Evolutionary conservation across 2,329 filamentous ascomycete genomes (phyloP).

Genomic region (Plenodomus tracheiphilus): DNA sequence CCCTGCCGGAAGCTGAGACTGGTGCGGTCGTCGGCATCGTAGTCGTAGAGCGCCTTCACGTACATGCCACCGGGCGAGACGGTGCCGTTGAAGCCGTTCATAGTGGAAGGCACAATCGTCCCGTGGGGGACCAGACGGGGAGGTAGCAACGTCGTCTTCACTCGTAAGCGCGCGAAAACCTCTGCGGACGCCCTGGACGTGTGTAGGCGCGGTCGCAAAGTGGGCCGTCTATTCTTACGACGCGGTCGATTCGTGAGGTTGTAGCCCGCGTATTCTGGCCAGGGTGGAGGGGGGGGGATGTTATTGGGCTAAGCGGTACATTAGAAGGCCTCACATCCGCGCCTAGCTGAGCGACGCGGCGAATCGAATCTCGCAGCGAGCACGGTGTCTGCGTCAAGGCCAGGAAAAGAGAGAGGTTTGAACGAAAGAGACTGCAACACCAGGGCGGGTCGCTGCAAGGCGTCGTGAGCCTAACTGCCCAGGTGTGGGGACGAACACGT

Average conservation of each 20-base stretch:
- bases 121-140: conserved; percentile 9
- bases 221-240: conserved; percentile 22
- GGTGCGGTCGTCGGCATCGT: conserved; percentile 94
- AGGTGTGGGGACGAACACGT: conserved; percentile 17
- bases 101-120: conserved; percentile 31
- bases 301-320: conserved; percentile 40
- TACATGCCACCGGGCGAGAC: conserved; percentile 68
- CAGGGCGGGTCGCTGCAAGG: conserved; percentile 21
- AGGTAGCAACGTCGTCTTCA: conserved; percentile 13
- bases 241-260: conserved; percentile 24
- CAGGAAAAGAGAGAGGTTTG: conserved; percentile 12
- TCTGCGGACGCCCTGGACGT: conserved; percentile 20
- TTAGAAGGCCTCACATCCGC: conserved; percentile 32
- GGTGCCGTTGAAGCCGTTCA: conserved; percentile 57
- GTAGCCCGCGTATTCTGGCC: conserved; percentile 34
- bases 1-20: conserved; percentile 96
- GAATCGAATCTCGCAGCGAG: conserved; percentile 30
- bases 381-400: conserved; percentile 13
- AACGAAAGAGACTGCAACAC: conserved; percentile 22
- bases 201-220: conserved; percentile 15
- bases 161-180: conserved; percentile 18
- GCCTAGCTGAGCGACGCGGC: conserved; percentile 29
- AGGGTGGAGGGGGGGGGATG: conserved; percentile 24
- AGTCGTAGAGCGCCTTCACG: conserved; percentile 91
- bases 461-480: conserved; percentile 19